phyloP scores from a whole-genome alignment of 164 flowering plant genomes.

The Santalum album region DNA sequence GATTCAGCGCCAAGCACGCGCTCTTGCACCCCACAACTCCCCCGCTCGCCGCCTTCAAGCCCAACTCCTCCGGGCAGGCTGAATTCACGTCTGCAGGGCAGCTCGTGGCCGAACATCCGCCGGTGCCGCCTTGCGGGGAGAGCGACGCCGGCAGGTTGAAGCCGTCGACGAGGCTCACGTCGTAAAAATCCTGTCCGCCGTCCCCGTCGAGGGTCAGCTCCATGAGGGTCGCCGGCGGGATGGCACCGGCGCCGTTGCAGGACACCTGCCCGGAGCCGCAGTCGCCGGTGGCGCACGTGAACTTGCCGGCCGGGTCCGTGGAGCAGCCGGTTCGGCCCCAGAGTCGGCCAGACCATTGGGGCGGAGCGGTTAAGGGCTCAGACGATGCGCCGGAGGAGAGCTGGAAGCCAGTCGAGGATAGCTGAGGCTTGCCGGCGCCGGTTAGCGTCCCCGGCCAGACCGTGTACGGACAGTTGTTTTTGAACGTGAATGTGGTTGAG shows the following conservation, averaged over 20 bases:
- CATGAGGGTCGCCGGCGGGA: constrained; percentile 30
- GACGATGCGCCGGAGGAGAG: constrained; percentile 16
- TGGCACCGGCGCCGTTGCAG: constrained; percentile 32
- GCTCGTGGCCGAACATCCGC: not conserved
- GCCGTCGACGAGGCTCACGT: constrained; percentile 34
- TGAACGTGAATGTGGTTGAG: constrained; percentile 16
- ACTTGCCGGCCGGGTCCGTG: constrained; percentile 10
- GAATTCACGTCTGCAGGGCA: constrained; percentile 1
- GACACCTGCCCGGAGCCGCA: constrained; percentile 22
- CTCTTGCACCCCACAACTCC: constrained; percentile 18
- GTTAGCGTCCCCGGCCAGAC: constrained; percentile 36
- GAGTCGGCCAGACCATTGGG: constrained; percentile 31
- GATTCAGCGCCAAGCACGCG: constrained; percentile 15
- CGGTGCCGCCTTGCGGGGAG: constrained; percentile 16
- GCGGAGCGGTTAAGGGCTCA: constrained; percentile 5
- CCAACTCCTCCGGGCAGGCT: constrained; percentile 6
- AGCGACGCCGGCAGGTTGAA: constrained; percentile 19
- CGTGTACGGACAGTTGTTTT: constrained; percentile 26
- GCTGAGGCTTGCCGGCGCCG: constrained; percentile 10
- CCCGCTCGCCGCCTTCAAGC: constrained; percentile 1
- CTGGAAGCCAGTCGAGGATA: constrained; percentile 20
- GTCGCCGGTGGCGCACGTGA: constrained; percentile 27
- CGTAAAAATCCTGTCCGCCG: constrained; percentile 20
- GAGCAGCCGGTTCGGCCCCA: constrained; percentile 37
- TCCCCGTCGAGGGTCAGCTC: constrained; percentile 23